Conservation (phyloP, 2,329 filamentous ascomycete species). For the Botryosphaeria dothidea region DNA sequence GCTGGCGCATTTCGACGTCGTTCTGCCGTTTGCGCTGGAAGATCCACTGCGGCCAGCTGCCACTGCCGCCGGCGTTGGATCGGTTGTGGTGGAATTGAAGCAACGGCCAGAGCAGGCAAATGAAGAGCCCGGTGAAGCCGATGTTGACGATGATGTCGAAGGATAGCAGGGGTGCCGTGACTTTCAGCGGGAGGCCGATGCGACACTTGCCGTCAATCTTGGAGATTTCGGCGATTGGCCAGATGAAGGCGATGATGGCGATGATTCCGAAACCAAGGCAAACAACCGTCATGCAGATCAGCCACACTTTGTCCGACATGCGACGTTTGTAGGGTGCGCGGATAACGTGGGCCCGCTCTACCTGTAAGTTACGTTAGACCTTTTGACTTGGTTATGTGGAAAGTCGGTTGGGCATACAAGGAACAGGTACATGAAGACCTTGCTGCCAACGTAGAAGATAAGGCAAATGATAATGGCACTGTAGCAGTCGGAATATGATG, state of each 20-base stretch:
- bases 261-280: conserved; percentile 32
- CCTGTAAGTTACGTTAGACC: conserved; percentile 33
- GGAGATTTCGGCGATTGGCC: not conserved
- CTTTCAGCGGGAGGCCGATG: not conserved
- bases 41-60: not conserved
- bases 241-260: conserved; percentile 30
- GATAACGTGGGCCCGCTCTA: conserved; percentile 43
- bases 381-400: no score
- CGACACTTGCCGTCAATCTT: not conserved
- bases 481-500: conserved; percentile 30
- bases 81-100: conserved; percentile 23
- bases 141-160: conserved; percentile 40
- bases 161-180: not conserved
- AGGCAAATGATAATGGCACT: conserved; percentile 40
- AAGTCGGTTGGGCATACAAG: conserved; percentile 16
- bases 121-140: conserved; percentile 41
- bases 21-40: not conserved
- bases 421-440: conserved; percentile 30
- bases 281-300: conserved; percentile 30
- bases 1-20: not conserved
- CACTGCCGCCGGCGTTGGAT: not conserved
- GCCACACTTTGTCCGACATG: conserved; percentile 37
- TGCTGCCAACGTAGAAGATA: conserved; percentile 38
- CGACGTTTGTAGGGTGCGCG: conserved; percentile 35
- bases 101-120: conserved; percentile 37